Evolutionary conservation across 78 protist species (phyloP).

Genomic region (Dictyostelium firmibasis): DNA sequence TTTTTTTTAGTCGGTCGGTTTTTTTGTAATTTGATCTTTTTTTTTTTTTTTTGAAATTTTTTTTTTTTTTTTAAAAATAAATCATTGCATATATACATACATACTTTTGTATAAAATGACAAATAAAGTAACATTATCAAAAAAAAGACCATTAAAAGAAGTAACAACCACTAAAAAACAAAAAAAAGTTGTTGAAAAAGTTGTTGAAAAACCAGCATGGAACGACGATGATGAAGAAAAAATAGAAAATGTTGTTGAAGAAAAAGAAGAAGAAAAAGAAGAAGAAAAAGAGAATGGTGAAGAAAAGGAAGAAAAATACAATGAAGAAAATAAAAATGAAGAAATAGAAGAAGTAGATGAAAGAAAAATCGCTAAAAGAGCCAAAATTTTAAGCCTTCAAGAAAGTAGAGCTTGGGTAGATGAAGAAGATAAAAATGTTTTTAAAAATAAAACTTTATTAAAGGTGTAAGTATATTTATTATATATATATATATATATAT

Average conservation of each 20-base stretch:
- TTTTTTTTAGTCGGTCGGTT: background rate
- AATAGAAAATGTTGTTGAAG: background rate
- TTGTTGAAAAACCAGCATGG: background rate
- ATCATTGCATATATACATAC: background rate
- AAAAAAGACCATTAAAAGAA: background rate
- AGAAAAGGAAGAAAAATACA: background rate
- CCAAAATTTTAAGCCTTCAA: background rate
- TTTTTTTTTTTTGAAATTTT: too few species aligned
- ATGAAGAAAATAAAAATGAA: background rate
- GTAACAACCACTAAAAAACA: background rate
- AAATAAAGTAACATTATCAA: background rate
- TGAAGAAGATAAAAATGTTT: background rate
- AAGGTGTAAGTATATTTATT: background rate
- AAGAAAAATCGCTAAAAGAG: background rate
- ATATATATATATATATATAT: background rate
- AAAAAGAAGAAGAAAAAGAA: background rate
- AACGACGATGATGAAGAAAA: background rate
- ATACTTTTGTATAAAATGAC: background rate
- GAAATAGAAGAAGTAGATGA: background rate
- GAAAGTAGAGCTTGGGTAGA: background rate
- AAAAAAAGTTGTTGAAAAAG: background rate
- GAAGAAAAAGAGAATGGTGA: background rate
- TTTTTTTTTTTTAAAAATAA: too few species aligned
- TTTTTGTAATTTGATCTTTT: background rate
- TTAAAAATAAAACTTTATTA: background rate